Evolutionary conservation across 768 basidiomycete genomes (phyloP), one percentile per base, ranked within the genome.

Genomic region (Leccinum truebloodii): DNA sequence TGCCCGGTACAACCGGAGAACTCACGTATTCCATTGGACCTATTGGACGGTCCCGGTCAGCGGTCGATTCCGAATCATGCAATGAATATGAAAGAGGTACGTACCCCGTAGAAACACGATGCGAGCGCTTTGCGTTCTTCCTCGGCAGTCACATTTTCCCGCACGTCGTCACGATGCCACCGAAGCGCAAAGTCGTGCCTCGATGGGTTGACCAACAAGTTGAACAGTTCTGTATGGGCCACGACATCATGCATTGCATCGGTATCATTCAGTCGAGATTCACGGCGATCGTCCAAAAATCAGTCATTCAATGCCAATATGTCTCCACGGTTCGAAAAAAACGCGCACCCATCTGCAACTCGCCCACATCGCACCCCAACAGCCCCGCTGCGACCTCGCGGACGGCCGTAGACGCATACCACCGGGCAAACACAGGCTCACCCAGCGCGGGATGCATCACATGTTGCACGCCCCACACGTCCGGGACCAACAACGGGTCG

Each of bases 11-110:
- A 4, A 20, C 37, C 10, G 24, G 24, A 3, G 39, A 8, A 76
- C 84, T 57, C 76, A 89, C 89, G 88, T 86, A 67, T 92, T 92
- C 89, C 89, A 92, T 74, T 93, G 89, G 0, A 90, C 80, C 88
- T 90, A 54, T 4, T 10, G 26, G 4, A 5, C 6, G 48, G 34
- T 30, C 28, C 30, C 3, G 16, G 30, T 52, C 13, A 52, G 30
- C 26, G 30, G 14, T 16, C 28, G 35, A n/a, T 57, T 44, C 39
- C n/a, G 9, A n/a, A 44, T 58, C 16, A 22, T 10, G 4, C 2
- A 20, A 20, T 26, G 1, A 6, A 12, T 6, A 34, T 6, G 14
- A n/a, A 32, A 10, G 7, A 0, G 16, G 7, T 32, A 56, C 64
- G 24, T 77, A 89, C 89, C 2, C 89, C 90, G 66, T 84, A 79